Conservation (phyloP, 257 asterid genomes). For the Rubia yunnanensis region DNA sequence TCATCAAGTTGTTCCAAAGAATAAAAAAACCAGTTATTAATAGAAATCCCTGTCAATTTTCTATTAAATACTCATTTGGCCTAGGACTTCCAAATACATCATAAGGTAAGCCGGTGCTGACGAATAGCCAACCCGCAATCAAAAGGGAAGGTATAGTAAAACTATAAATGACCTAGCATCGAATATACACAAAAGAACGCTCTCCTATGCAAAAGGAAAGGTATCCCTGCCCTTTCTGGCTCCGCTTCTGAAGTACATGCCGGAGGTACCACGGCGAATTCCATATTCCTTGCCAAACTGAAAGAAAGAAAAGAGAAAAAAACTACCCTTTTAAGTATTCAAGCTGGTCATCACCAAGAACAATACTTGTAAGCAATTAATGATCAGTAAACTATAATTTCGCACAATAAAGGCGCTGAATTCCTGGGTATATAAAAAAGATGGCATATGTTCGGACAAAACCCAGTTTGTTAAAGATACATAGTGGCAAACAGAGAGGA, state of each 20-base stretch:
- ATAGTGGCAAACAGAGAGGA: background rate
- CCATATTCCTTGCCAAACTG: constrained; percentile 36
- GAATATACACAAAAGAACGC: no score
- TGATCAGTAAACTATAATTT: background rate
- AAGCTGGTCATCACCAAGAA: background rate
- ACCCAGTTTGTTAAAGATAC: background rate
- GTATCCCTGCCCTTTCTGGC: constrained; percentile 71
- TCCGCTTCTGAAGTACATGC: constrained; percentile 59
- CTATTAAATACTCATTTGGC: no score
- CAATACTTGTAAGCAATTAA: no score
- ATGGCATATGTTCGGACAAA: background rate
- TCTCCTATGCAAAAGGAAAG: no score
- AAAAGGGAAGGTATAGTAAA: no score
- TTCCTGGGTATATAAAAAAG: background rate
- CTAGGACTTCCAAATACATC: no score
- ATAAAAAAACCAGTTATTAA: background rate
- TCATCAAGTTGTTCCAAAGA: background rate
- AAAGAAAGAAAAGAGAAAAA: background rate
- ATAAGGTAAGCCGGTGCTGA: no score
- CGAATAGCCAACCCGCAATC: no score
- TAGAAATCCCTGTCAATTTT: background rate
- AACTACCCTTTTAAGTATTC: background rate
- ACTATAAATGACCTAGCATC: no score
- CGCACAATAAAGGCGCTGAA: no score
- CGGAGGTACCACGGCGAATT: constrained; percentile 50